phyloP scores from a whole-genome alignment of 148 eudicot genomes.

The Silene uniflora region DNA sequence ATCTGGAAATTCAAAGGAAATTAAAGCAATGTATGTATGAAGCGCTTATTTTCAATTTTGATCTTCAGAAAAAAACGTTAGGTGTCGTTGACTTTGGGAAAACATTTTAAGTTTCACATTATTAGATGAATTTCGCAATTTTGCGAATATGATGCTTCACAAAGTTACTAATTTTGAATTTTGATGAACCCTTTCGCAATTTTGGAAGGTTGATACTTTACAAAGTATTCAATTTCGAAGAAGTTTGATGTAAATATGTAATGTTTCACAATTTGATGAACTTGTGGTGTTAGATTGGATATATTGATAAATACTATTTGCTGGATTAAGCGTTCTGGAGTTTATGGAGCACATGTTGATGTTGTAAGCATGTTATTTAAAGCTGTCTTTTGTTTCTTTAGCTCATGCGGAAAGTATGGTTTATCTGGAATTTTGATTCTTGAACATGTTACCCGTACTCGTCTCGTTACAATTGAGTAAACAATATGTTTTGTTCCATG shows the following conservation, averaged over 20 bases:
- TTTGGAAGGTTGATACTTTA: neutral
- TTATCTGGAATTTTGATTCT: neutral
- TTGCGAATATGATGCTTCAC: neutral
- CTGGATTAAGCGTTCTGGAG: neutral
- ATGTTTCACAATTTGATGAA: too few relatives aligned
- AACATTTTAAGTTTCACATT: neutral
- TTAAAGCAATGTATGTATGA: neutral
- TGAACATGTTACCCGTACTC: neutral
- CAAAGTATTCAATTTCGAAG: neutral
- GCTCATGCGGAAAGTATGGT: neutral
- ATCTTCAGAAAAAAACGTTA: too few relatives aligned
- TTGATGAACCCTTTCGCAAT: neutral
- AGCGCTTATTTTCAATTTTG: neutral
- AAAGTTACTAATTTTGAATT: neutral
- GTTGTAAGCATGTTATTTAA: neutral
- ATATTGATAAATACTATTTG: neutral
- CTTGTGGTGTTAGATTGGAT: neutral
- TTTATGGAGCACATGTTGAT: neutral
- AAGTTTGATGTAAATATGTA: too few relatives aligned
- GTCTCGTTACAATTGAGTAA: neutral
- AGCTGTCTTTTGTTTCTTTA: neutral
- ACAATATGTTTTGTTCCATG: neutral
- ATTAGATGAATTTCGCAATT: neutral
- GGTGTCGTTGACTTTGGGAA: slow-evolving; percentile 1
- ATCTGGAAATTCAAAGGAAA: neutral